Evolutionary conservation across 2,329 filamentous ascomycete genomes (phyloP), one percentile per base, ranked within the genome.

Genomic region (Fusarium haematococcum): DNA sequence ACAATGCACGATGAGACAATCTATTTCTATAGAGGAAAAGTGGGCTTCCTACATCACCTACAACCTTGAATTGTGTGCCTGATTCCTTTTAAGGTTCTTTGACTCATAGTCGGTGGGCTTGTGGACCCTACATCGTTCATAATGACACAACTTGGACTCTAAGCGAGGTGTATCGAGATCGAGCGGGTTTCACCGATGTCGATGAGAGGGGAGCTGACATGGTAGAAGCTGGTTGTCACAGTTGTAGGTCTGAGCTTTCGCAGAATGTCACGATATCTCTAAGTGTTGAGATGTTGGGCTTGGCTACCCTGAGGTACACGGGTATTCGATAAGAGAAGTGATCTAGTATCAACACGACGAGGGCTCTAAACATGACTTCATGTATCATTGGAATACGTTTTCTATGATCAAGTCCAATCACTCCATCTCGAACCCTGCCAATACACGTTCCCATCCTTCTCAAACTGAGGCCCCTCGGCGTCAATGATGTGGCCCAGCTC

Each of bases 401-500:
- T 14, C 6, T 54, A n/a, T 50, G 16, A n/a, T 50, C 41, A 67
- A 37, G 59, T 64, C 65, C 59, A 64, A 20, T 59, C 65, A 23
- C 54, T 68, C 65, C 65, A 68, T 20, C 35, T 35, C 14, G 52
- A 58, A 52, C 65, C 61, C 27, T 68, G 60, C 61, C 65, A 64
- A 20, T 64, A 64, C 32, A 68, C 41, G 1, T 64, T 41, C 4
- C 65, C 65, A 5, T 64, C 50, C 13, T 63, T 50, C 39, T 68
- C 65, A 45, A 68, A 64, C 25, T 68, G 65, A 45, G 88, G 86
- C 0, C 90, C 90, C 78, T 92, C 90, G 4, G 86, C 86, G 23
- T 86, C 85, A 2, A 87, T 43, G 27, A 91, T 83, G 73, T 92
- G 89, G 0, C 90, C 91, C 35, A 84, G 57, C 73, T 87, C 86